A percentile compares a stretch with the other conserved stretches of the same genome.
Conservation (phyloP, 2,329 filamentous ascomycete genomes). For the Plenodomus lindquistii region DNA sequence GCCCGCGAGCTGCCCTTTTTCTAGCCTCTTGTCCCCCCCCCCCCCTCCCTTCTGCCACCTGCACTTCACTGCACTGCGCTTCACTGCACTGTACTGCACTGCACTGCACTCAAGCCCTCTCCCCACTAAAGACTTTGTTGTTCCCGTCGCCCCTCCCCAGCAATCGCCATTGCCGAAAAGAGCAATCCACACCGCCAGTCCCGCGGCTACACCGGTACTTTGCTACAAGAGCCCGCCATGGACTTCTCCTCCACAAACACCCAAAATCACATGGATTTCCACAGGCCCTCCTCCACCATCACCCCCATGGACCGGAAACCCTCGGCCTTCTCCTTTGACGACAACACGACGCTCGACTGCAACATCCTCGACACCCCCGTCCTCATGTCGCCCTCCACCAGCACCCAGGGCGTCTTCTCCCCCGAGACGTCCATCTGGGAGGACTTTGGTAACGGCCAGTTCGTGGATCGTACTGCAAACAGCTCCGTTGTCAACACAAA, state of each 20-base stretch:
- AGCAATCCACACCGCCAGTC: conserved; percentile 46
- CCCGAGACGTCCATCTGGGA: conserved; percentile 56
- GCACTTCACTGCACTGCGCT: not conserved
- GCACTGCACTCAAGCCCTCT: not conserved
- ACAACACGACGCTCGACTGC: conserved; percentile 58
- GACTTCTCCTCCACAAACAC: conserved; percentile 33
- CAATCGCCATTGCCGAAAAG: conserved; percentile 37
- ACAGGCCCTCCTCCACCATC: conserved; percentile 42
- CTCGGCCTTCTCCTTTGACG: conserved; percentile 52
- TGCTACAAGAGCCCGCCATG: conserved; percentile 46
- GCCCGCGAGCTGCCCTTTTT: conserved; percentile 2
- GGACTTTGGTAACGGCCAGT: conserved; percentile 48
- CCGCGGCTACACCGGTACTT: conserved; percentile 45
- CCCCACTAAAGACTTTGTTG: not conserved
- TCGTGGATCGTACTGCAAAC: conserved; percentile 43
- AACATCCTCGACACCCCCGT: conserved; percentile 45
- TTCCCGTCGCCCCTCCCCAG: conserved; percentile 2
- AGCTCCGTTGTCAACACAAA: conserved; percentile 48
- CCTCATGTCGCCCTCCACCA: conserved; percentile 55
- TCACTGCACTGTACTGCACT: too few species aligned
- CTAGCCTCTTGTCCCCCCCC: not conserved
- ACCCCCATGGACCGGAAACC: conserved; percentile 45
- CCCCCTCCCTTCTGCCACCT: not conserved
- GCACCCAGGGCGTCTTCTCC: conserved; percentile 55
- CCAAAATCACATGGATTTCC: conserved; percentile 43